Conservation (phyloP, 148 eudicot genomes). For the Silene latifolia region DNA sequence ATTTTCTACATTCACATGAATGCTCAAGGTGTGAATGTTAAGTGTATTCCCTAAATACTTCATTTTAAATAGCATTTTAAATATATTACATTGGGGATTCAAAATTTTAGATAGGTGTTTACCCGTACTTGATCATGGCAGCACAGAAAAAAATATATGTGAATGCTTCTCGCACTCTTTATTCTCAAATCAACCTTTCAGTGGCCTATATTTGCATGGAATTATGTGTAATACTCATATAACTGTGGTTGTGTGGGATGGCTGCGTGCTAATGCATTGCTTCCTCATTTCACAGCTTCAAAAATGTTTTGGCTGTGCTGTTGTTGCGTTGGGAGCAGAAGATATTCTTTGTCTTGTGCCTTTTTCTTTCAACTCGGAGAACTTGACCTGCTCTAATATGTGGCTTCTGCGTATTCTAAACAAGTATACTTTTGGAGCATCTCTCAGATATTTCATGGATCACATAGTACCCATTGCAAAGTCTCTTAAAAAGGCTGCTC, state of each 20-base stretch:
- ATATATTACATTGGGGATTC: neutral
- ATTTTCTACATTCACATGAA: neutral
- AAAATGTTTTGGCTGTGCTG: conserved; percentile 79
- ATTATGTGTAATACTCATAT: neutral
- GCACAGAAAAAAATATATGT: neutral
- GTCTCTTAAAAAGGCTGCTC: conserved; percentile 49
- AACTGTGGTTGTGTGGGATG: neutral
- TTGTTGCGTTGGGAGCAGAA: conserved; percentile 80
- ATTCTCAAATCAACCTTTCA: neutral
- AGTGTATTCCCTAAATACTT: neutral
- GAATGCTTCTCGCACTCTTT: neutral
- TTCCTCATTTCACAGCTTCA: conserved; percentile 52
- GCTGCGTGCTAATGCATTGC: conserved; percentile 10
- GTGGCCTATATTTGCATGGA: neutral
- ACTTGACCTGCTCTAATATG: conserved; percentile 56
- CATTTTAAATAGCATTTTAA: neutral
- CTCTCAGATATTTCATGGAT: conserved; percentile 67
- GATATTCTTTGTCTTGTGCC: conserved; percentile 61
- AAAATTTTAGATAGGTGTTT: neutral
- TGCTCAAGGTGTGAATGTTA: neutral
- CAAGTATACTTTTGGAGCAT: conserved; percentile 57
- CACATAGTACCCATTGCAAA: conserved; percentile 71
- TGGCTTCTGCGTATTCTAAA: conserved; percentile 78
- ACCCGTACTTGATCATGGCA: neutral
- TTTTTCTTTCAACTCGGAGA: conserved; percentile 43